These are phyloP conservation scores for Phytophthora tentaculata DNA, from an alignment of 352 stramenopile genomes.

Conservation along the genomic window DNA sequence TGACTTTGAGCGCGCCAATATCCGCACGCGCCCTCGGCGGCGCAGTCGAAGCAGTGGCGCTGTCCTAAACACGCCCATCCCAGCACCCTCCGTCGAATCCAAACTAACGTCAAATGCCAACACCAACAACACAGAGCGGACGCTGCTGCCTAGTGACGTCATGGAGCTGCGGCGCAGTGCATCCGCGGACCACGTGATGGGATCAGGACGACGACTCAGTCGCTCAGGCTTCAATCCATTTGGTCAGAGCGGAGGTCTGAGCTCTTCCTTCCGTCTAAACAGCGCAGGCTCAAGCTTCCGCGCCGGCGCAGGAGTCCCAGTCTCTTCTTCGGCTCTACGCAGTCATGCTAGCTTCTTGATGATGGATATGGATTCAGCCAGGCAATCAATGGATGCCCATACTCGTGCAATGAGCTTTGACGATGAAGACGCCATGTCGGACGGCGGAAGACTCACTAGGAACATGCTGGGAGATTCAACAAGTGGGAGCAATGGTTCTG, in stretches of 20 bases:
- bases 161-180: slow-evolving; percentile 49
- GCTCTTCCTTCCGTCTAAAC: slow-evolving; percentile 37
- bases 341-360: slow-evolving; percentile 56
- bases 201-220: slow-evolving; percentile 34
- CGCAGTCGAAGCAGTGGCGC: slow-evolving; percentile 86
- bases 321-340: slow-evolving; percentile 38
- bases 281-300: slow-evolving; percentile 31
- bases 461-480: slow-evolving; percentile 53
- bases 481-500: slow-evolving; percentile 32
- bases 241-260: slow-evolving; percentile 24
- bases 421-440: slow-evolving; percentile 27
- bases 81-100: slow-evolving; percentile 29
- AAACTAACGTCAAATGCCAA: neutral
- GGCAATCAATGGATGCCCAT: slow-evolving; percentile 42
- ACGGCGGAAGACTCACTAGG: slow-evolving; percentile 42
- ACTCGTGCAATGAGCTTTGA: slow-evolving; percentile 24
- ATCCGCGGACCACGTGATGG: slow-evolving; percentile 38
- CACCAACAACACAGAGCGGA: slow-evolving; percentile 18
- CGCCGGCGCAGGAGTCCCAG: slow-evolving; percentile 32
- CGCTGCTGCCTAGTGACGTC: slow-evolving; percentile 39
- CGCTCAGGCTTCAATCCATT: slow-evolving; percentile 38
- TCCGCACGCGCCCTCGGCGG: slow-evolving; percentile 32
- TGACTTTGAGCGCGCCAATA: slow-evolving; percentile 21
- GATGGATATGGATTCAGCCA: slow-evolving; percentile 58
- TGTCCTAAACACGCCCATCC: slow-evolving; percentile 82